Evolutionary conservation across 2,329 filamentous ascomycete species (phyloP), one percentile per base, ranked within the genome.

Genomic region (Microascus cirrosus): DNA sequence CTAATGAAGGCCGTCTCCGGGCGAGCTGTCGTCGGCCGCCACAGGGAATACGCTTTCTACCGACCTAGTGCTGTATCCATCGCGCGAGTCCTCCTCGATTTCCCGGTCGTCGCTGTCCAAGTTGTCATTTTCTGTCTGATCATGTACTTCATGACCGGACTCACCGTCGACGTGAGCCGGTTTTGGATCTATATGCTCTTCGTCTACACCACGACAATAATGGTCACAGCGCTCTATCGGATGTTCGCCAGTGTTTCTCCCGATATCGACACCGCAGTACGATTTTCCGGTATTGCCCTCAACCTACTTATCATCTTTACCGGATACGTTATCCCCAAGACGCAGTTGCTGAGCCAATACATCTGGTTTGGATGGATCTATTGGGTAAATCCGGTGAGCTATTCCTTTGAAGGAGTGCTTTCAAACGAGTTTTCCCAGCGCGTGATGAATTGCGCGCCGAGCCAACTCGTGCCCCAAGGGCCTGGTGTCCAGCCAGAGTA

Each of bases 321-420:
- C 0, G 85, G 85, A 0, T 88, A 87, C 64, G 73, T 82, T 2
- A 81, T 87, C 35, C 80, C 80, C 0, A 77, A 79, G 20, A 74
- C 75, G 0, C 74, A 82, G 20, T 80, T 83, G 62, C 68, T 80
- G 61, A 70, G 74, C 45, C 71, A 78, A 60, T 76, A 89, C 65
- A 88, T 86, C 73, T 89, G 86, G 86, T 81, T 87, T 42, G 76
- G 81, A 3, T 87, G 85, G 84, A 77, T 88, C 35, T 79, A 79
- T 53, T 86, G 79, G 71, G 72, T 87, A 20, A 86, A 88, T 58
- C 85, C 85, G 0, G 69, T 88, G 15, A 77, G 76, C 25, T 89
- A 87, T 65, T 78, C 79, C 2, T 89, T 84, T 56, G 86, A 89
- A 65, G 77, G 77, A 0, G 71, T 86, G 35, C 63, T 83, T 39